Percentiles rank a stretch among this genome's conserved stretches.
Evolutionary conservation across 2,329 filamentous ascomycete genomes (phyloP).

Genomic region (Alternaria brassicae): DNA sequence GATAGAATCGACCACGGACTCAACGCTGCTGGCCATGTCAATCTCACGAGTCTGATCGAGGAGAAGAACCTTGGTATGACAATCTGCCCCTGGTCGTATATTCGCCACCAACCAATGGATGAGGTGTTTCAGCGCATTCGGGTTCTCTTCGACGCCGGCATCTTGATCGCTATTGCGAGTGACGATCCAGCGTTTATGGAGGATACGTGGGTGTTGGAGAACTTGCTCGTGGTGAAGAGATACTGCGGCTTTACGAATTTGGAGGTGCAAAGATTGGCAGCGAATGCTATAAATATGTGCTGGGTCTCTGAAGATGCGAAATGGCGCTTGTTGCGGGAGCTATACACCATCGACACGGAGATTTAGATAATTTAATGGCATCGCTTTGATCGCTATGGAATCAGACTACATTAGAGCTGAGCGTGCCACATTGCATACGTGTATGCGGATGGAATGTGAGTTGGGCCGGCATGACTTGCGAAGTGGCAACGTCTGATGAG

Average conservation of each 20-base stretch:
- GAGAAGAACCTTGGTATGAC: conserved; percentile 50
- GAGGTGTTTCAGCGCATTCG: conserved; percentile 46
- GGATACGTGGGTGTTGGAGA: conserved; percentile 59
- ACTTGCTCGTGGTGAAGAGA: conserved; percentile 54
- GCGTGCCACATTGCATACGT: neutral
- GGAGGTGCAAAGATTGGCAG: conserved; percentile 54
- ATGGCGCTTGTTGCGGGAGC: neutral
- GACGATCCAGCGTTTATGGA: conserved; percentile 61
- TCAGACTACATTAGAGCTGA: neutral
- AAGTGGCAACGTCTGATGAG: neutral
- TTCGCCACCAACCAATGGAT: conserved; percentile 49
- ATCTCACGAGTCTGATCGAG: conserved; percentile 46
- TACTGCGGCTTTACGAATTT: conserved; percentile 52
- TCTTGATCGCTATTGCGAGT: conserved; percentile 12
- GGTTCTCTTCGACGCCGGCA: conserved; percentile 53
- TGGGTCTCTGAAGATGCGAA: conserved; percentile 52
- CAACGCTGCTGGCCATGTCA: conserved; percentile 47
- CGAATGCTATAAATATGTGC: conserved; percentile 56
- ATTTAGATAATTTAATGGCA: neutral
- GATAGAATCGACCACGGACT: conserved; percentile 56
- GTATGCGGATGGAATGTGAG: neutral
- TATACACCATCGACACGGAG: neutral
- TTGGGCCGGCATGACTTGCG: neutral
- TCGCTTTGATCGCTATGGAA: neutral
- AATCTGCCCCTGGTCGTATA: conserved; percentile 54